Evolutionary conservation across 352 stramenopile species (phyloP).

Genomic region (Globisporangium apiculatum): DNA sequence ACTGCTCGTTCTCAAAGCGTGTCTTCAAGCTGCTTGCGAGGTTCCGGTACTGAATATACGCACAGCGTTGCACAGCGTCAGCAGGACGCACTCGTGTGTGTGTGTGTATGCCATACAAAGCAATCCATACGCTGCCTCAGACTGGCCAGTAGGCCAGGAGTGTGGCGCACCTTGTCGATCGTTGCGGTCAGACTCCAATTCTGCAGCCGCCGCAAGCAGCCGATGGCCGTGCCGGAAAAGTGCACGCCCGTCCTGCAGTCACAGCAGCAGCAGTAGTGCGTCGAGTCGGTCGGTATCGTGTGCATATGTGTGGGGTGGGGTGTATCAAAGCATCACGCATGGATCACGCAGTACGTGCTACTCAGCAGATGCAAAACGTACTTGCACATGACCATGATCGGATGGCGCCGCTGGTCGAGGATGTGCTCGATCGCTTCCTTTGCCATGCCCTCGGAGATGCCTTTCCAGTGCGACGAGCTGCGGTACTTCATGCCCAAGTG

Average conservation of each 20-base stretch:
- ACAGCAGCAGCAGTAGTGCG: neutral
- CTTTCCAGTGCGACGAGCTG: constrained; percentile 54
- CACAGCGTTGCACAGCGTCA: neutral
- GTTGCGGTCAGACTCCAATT: constrained; percentile 84
- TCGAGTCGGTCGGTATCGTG: too few species aligned
- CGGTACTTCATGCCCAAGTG: constrained; percentile 82
- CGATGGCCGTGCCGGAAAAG: constrained; percentile 73
- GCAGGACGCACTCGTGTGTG: neutral
- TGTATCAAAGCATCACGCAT: too few species aligned
- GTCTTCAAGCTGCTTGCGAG: constrained; percentile 82
- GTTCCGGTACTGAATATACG: constrained; percentile 62
- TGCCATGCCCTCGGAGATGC: constrained; percentile 77
- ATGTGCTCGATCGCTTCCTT: constrained; percentile 85
- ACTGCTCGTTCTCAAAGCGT: constrained; percentile 85
- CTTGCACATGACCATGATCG: constrained; percentile 87
- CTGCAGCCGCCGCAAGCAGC: constrained; percentile 71
- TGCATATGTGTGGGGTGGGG: too few species aligned
- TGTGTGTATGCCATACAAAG: neutral
- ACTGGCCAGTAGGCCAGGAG: too few species aligned
- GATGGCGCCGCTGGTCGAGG: constrained; percentile 67
- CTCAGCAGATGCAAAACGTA: constrained; percentile 16
- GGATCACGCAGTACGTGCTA: too few species aligned
- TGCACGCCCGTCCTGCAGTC: constrained; percentile 54
- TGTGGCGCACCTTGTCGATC: constrained; percentile 68
- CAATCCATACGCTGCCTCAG: too few species aligned